Evolutionary conservation across 345 rosid species (phyloP), one percentile per base, ranked within the genome.

Genomic region (Pelargonium nanum): DNA sequence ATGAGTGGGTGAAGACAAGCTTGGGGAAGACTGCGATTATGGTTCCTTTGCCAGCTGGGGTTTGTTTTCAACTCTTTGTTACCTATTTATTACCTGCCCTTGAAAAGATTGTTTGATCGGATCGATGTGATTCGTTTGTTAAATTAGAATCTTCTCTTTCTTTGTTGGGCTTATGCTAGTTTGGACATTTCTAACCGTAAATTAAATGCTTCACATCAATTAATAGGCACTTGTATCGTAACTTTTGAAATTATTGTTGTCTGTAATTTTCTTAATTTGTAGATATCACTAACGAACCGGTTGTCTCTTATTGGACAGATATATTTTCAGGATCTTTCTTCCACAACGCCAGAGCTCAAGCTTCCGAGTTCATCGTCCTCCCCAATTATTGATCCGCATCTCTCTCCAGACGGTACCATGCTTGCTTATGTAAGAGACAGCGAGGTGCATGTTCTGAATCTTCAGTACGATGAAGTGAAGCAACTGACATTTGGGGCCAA

Each of bases 31-130:
- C 80, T 61, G 72, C 72, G 22, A 80, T 92, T 23, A 78, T 92
- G 75, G 96, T 92, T 66, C 99, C 99, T 59, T 79, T 92, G 78
- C 97, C 97, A 63, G 79, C 79, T 0, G 99, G 99, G 96, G 99
- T 92, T 65, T 48, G 84, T 80, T 68, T 63, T 57, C 58, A 61
- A 40, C 20, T 69, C 66, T 60, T 55, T 17, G 22, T 24, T 22
- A 23, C 4, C 26, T 21, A 9, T 53, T 28, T 28, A 3, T 22
- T 19, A 30, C 1, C 22, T 32, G 28, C 19, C 30, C 8, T 23
- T 20, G 55, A 22, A 23, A 45, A 20, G 6, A 9, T 13, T 60
- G 19, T 55, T 8, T 55, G 17, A 13, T 1, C n/a, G n/a, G n/a
- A n/a, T n/a, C n/a, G n/a, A n/a, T n/a, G n/a, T n/a, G n/a, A n/a